Evolutionary conservation across 1,284 basidiomycete genomes (phyloP), one percentile per base, ranked within the genome.

Genomic region (Singerocomus rubriflavus): DNA sequence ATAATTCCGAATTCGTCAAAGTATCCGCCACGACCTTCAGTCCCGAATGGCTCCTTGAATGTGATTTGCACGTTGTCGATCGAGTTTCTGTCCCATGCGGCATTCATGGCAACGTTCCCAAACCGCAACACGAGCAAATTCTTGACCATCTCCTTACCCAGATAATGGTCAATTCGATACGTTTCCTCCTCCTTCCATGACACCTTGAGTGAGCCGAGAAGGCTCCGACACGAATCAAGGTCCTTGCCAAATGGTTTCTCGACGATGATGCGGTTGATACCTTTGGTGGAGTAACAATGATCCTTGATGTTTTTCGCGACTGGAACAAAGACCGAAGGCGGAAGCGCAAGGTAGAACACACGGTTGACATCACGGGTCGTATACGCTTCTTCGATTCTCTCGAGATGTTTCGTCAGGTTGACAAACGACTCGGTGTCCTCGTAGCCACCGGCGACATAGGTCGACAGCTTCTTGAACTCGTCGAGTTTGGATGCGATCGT

Each of bases 71-170:
- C 91, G 67, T 93, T 98, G 72, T 83, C 86, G 73, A 98, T 89
- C 52, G 85, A 90, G 71, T 93, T 92, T 73, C 91, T 96, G 76
- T 97, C 93, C 89, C 94, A 95, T 26, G 82, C 81, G 27, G 90
- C 82, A 57, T 84, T 84, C 71, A 97, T 73, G 29, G 93, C 90
- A 58, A 93, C 74, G 72, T 98, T 98, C 57, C 91, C 94, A 66
- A 98, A 98, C 37, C 94, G 86, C 44, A 97, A 77, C 31, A 97
- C 91, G 55, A 98, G 87, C 51, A 98, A 70, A 71, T 98, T 98
- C 79, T 98, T 98, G 69, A 97, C 91, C 94, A 98, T 98, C 79
- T 98, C 94, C 76, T 98, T 98, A 56, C 94, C 94, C 50, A 98
- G 86, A 71, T 98, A 98, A 69, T 98, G 94, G 72, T 98, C 94